Conservation (phyloP, 2,329 filamentous ascomycete species). For the Fusarium sp. region DNA sequence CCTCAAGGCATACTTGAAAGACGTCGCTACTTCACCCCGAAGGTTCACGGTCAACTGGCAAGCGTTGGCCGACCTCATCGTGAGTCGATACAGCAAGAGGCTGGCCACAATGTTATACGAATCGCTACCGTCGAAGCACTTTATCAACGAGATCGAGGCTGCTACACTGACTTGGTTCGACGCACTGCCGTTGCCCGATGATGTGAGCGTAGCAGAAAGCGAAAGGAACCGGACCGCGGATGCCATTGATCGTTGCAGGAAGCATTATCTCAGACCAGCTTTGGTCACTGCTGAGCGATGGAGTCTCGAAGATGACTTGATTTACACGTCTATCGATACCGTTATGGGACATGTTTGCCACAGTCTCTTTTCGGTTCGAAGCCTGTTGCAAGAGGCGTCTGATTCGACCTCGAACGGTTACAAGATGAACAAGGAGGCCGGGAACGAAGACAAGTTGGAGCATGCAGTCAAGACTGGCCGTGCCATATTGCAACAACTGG, state of each 20-base stretch:
- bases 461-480: slow-evolving; percentile 34
- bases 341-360: slow-evolving; percentile 57
- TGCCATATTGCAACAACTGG: slow-evolving; percentile 49
- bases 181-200: slow-evolving; percentile 45
- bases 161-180: slow-evolving; percentile 60
- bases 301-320: slow-evolving; percentile 58
- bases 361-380: slow-evolving; percentile 43
- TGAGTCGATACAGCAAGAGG: slow-evolving; percentile 70
- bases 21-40: slow-evolving; percentile 52
- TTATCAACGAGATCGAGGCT: slow-evolving; percentile 53
- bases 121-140: slow-evolving; percentile 42
- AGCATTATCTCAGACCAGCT: slow-evolving; percentile 56
- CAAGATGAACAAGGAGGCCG: slow-evolving; percentile 5
- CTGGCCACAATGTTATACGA: slow-evolving; percentile 56
- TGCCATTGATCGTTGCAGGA: slow-evolving; percentile 57
- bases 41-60: slow-evolving; percentile 71
- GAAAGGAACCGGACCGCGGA: slow-evolving; percentile 54
- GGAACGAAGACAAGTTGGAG: slow-evolving; percentile 11
- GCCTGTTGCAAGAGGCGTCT: slow-evolving; percentile 32
- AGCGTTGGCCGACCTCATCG: slow-evolving; percentile 71
- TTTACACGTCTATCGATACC: slow-evolving; percentile 56
- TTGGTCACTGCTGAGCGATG: slow-evolving; percentile 36
- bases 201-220: slow-evolving; percentile 34
- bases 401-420: slow-evolving; percentile 8
- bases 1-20: slow-evolving; percentile 58